Base-by-base conservation (phyloP, 2,329 filamentous ascomycete species). In the Clonostachys solani region DNA sequence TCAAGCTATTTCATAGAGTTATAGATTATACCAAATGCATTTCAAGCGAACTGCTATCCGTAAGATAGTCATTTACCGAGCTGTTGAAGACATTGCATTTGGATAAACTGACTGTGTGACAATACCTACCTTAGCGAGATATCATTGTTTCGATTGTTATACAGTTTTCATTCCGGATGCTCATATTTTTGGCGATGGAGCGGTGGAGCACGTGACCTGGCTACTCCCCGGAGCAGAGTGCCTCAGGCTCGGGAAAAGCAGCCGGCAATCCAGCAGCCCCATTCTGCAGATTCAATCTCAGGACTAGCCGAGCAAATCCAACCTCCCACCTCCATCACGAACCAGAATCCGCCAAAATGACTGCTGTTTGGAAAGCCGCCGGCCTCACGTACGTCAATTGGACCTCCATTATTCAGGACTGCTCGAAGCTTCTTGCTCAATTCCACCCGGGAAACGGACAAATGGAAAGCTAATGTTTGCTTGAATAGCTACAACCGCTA, bases 341-440 rank as follows among this genome's bases (percentile, higher is more conserved):
- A 54, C 56, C 59, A 55, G 59, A 67, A 69, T 64, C 66, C 69
- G 69, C 69, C 82, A 89, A 82, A 77, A 99, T 97, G 94, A 80
- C 87, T 76, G 92, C 92, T 79, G 89, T 92, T 69, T 99, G 92
- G 94, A 97, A 96, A 88, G 84, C 92, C 68, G 89, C 94, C 71
- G 94, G 94, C 75, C 80, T 97, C 69, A 95, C 86, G 92, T 96
- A 87, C 72, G 89, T 80, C 59, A 60, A 67, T 64, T 62, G 56
- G 60, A 37, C 45, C 50, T 50, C 43, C 34, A 45, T 33, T 44
- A 33, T 19, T 34, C 13, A 40, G 17, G 23, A 40, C 44, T 19
- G 15, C 33, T 40, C 34, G 44, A 44, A 29, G 23, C 23, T 29
- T 29, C 23, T 45, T 42, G 44, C 43, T 49, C 47, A 47, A 46